Evolutionary conservation across 1,139 yeast genomes (phyloP).

Genomic region (Kodamaea ohmeri): DNA sequence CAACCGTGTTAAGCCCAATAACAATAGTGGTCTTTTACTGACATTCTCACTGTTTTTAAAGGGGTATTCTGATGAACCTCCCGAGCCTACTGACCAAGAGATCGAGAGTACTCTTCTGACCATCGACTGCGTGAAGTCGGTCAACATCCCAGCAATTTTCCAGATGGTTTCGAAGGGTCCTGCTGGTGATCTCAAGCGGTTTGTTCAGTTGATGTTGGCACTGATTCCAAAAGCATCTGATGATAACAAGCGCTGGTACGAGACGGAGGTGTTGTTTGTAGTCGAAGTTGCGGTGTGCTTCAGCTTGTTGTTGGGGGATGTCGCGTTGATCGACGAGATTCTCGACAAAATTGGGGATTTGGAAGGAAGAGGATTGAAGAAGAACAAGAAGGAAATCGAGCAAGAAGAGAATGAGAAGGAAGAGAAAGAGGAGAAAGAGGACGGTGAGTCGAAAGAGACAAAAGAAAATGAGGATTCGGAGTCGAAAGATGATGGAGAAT

Average conservation of each 20-base stretch:
- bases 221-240: slow-evolving; percentile 31
- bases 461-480: no score
- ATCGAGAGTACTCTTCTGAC: slow-evolving; percentile 83
- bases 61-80: slow-evolving; percentile 80
- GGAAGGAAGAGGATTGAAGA: background rate
- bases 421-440: background rate
- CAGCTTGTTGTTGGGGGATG: slow-evolving; percentile 43
- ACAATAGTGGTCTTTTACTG: slow-evolving; percentile 75
- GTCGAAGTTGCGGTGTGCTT: slow-evolving; percentile 55
- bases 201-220: slow-evolving; percentile 25
- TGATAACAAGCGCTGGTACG: slow-evolving; percentile 46
- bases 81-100: slow-evolving; percentile 91
- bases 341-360: background rate
- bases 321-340: slow-evolving; percentile 22
- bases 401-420: background rate
- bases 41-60: slow-evolving; percentile 90
- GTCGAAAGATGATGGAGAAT: no score
- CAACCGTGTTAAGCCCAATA: slow-evolving; percentile 57
- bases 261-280: slow-evolving; percentile 54
- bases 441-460: no score
- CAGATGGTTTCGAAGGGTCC: slow-evolving; percentile 39
- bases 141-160: slow-evolving; percentile 54
- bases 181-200: slow-evolving; percentile 20
- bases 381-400: background rate
- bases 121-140: slow-evolving; percentile 73